Evolutionary conservation across 2,329 filamentous ascomycete species (phyloP).

Genomic region (Acephala macrosclerotiorum): DNA sequence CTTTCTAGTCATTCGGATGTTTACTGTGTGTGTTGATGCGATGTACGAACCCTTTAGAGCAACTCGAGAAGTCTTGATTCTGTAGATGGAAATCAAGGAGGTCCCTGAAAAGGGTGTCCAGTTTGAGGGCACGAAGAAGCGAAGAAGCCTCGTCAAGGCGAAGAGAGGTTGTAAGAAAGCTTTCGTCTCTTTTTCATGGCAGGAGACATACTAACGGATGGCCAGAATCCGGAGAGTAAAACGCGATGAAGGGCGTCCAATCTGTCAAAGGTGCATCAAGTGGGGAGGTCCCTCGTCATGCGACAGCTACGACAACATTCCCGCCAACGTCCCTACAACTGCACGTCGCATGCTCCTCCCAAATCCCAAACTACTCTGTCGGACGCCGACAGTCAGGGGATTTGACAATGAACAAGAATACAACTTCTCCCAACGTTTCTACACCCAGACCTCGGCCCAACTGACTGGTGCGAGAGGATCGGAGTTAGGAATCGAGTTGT

Average conservation of each 20-base stretch:
- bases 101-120: not conserved
- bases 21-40: too few relatives aligned
- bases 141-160: not conserved
- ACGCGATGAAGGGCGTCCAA: constrained; percentile 1
- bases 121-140: not conserved
- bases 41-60: too few relatives aligned
- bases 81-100: not conserved
- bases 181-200: not conserved
- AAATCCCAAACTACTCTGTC: not conserved
- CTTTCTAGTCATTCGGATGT: too few relatives aligned
- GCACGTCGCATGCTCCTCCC: not conserved
- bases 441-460: constrained; percentile 20
- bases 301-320: not conserved
- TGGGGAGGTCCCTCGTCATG: not conserved
- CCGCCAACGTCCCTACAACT: constrained; percentile 1
- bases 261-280: constrained; percentile 4
- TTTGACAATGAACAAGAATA: constrained; percentile 27
- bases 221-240: constrained; percentile 8
- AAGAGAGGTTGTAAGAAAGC: not conserved
- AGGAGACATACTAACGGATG: not conserved
- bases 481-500: constrained; percentile 25
- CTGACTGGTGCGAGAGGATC: constrained; percentile 23
- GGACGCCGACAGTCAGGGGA: not conserved
- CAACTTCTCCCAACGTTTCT: constrained; percentile 30
- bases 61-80: not conserved